Evolutionary conservation across 768 basidiomycete species (phyloP).

Genomic region (Neoboletus subvelutipes): DNA sequence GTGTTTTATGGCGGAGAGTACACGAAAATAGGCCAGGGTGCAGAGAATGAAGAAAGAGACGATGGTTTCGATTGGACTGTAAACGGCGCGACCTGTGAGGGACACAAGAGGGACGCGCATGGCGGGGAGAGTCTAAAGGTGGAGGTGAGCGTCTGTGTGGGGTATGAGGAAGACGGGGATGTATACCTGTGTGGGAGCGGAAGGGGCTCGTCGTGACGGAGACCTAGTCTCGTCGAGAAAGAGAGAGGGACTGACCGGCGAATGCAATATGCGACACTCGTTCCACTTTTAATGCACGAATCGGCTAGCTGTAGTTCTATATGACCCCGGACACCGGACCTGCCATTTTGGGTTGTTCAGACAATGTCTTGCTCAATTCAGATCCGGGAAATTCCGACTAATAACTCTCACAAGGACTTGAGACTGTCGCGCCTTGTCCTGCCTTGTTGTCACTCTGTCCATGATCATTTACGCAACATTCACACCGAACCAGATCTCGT

Average conservation of each 20-base stretch:
- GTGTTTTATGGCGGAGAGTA: constrained; percentile 87
- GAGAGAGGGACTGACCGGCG: neutral
- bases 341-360: neutral
- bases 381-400: neutral
- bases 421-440: neutral
- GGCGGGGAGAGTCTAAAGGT: neutral
- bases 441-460: neutral
- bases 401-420: too few species aligned
- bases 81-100: constrained; percentile 69
- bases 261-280: constrained; percentile 14
- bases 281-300: constrained; percentile 30
- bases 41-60: constrained; percentile 86
- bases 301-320: constrained; percentile 18
- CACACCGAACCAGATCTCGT: neutral
- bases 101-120: constrained; percentile 67
- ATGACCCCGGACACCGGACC: constrained; percentile 27
- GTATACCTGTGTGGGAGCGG: neutral
- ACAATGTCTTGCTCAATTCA: neutral
- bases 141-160: neutral
- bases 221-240: neutral
- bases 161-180: neutral
- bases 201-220: neutral
- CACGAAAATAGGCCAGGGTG: constrained; percentile 93
- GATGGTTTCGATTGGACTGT: constrained; percentile 84
- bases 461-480: neutral